phyloP scores from a whole-genome alignment of 768 basidiomycete species.

The Hericium coralloides region DNA sequence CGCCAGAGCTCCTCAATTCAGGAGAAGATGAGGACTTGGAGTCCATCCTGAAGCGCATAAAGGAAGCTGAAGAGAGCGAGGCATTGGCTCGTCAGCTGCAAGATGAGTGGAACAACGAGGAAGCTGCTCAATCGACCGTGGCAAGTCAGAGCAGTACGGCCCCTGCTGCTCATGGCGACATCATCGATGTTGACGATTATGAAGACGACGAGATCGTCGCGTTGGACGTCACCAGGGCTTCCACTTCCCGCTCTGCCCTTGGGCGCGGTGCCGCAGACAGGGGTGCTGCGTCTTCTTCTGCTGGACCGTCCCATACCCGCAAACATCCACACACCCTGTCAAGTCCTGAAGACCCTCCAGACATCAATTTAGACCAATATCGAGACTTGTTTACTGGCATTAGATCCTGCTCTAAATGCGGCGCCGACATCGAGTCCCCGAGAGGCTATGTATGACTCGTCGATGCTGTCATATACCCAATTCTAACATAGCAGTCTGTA shows the following conservation, averaged over 20 bases:
- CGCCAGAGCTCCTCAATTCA: no score
- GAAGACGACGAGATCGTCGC: neutral
- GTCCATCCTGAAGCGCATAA: conserved; percentile 31
- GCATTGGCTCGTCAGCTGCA: conserved; percentile 29
- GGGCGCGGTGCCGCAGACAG: no score
- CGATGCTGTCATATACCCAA: neutral
- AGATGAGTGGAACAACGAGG: conserved; percentile 18
- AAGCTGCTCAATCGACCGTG: conserved; percentile 2
- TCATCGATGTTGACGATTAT: neutral
- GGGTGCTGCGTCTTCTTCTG: no score
- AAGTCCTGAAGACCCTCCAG: neutral
- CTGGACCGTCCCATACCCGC: no score
- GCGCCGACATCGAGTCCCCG: conserved; percentile 26
- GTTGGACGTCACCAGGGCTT: no score
- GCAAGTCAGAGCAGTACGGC: neutral
- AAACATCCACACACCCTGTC: no score
- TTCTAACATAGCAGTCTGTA: conserved; percentile 18
- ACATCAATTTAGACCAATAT: conserved; percentile 20
- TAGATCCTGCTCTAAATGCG: conserved; percentile 31
- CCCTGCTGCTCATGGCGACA: no score
- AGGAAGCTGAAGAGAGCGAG: conserved; percentile 36
- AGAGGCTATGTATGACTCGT: conserved; percentile 32
- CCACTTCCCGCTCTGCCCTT: no score
- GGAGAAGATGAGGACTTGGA: conserved; percentile 31
- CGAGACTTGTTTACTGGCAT: conserved; percentile 28